phyloP scores from a whole-genome alignment of 176 grass and related monocot species.

The Juncus effusus region DNA sequence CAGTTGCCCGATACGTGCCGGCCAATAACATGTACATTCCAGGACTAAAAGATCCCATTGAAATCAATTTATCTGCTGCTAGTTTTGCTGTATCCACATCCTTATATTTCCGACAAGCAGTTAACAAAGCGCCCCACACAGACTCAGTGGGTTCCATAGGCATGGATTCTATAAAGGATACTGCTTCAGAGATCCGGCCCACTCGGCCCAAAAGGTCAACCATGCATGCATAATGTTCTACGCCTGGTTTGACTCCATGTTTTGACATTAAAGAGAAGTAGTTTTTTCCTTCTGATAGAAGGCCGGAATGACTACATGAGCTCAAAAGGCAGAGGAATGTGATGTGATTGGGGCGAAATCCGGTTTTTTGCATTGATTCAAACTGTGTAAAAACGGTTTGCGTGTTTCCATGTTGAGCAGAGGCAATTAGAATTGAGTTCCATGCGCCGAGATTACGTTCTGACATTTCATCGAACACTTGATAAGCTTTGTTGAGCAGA shows the following conservation, averaged over 20 bases:
- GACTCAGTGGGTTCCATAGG: slow-evolving; percentile 81
- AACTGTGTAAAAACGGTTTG: slow-evolving; percentile 47
- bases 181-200: slow-evolving; percentile 63
- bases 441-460: slow-evolving; percentile 72
- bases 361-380: slow-evolving; percentile 52
- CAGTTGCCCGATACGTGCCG: slow-evolving; percentile 67
- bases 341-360: slow-evolving; percentile 64
- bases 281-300: slow-evolving; percentile 60
- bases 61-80: slow-evolving; percentile 60
- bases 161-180: slow-evolving; percentile 72
- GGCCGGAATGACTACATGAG: slow-evolving; percentile 76
- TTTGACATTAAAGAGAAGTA: slow-evolving; percentile 67
- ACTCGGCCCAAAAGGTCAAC: slow-evolving; percentile 82
- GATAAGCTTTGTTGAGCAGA: slow-evolving; percentile 60
- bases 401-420: slow-evolving; percentile 75
- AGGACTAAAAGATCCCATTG: slow-evolving; percentile 60
- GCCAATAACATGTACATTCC: slow-evolving; percentile 81
- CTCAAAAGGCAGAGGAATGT: slow-evolving; percentile 82
- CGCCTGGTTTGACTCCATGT: slow-evolving; percentile 38
- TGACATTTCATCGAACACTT: slow-evolving; percentile 45
- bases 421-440: slow-evolving; percentile 78
- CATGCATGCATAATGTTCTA: slow-evolving; percentile 82
- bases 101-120: slow-evolving; percentile 80
- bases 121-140: slow-evolving; percentile 82
- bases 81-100: slow-evolving; percentile 60